Evolutionary conservation across 305 asterid genomes (phyloP).

Genomic region (Nicotiana rustica): DNA sequence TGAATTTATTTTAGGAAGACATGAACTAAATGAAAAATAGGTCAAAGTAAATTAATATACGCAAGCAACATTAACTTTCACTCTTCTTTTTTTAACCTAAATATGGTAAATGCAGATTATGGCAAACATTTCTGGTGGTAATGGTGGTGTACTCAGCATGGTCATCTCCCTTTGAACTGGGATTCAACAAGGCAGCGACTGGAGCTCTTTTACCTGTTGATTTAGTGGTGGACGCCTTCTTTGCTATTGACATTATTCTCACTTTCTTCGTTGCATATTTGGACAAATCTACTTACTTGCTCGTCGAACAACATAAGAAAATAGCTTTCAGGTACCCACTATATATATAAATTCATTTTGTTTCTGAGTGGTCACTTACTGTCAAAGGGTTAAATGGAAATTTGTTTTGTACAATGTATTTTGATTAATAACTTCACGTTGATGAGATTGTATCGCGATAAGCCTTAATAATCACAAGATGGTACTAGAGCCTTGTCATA

Average conservation of each 20-base stretch:
- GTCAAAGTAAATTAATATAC: background rate
- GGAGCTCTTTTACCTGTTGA: slow-evolving; percentile 79
- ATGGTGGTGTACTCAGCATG: slow-evolving; percentile 95
- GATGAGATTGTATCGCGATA: too few relatives aligned
- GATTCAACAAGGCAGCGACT: slow-evolving; percentile 69
- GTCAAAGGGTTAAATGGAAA: too few relatives aligned
- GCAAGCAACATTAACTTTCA: background rate
- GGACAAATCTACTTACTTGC: slow-evolving; percentile 86
- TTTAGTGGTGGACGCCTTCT: slow-evolving; percentile 81
- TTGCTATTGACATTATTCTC: slow-evolving; percentile 75
- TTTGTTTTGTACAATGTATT: too few relatives aligned
- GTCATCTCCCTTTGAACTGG: slow-evolving; percentile 95
- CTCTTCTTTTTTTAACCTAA: background rate
- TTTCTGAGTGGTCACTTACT: too few relatives aligned
- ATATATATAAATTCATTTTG: background rate
- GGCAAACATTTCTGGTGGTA: slow-evolving; percentile 88
- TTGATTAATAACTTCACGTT: too few relatives aligned
- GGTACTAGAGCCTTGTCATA: too few relatives aligned
- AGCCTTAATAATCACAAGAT: too few relatives aligned
- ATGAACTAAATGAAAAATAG: background rate
- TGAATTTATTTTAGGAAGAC: background rate
- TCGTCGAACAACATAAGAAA: slow-evolving; percentile 73
- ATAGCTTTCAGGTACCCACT: slow-evolving; percentile 66
- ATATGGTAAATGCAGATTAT: slow-evolving; percentile 56
- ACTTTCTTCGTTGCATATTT: slow-evolving; percentile 90